phyloP scores from a whole-genome alignment of 2,329 filamentous ascomycete genomes.

The Leptographium wingfieldii region DNA sequence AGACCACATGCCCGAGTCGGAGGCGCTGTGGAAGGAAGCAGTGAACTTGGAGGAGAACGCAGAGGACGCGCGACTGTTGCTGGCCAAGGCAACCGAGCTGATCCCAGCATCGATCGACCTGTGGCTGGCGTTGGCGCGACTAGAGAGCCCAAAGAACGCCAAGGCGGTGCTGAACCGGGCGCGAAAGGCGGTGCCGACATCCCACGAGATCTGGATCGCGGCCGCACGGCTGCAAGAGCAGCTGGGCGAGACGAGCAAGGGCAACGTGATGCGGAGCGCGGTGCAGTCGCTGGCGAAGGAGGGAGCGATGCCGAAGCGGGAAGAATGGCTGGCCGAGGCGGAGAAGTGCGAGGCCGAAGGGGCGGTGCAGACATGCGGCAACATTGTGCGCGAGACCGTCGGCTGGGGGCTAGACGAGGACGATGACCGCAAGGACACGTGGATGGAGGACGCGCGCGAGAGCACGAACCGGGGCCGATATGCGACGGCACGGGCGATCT shows the following conservation, averaged over 20 bases:
- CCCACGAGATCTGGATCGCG: slow-evolving; percentile 93
- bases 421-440: slow-evolving; percentile 89
- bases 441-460: slow-evolving; percentile 82
- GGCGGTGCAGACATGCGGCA: slow-evolving; percentile 70
- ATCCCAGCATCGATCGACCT: slow-evolving; percentile 89
- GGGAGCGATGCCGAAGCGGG: slow-evolving; percentile 90
- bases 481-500: slow-evolving; percentile 86
- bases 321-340: slow-evolving; percentile 92
- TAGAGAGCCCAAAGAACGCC: slow-evolving; percentile 83
- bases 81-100: slow-evolving; percentile 91
- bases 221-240: slow-evolving; percentile 86
- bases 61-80: slow-evolving; percentile 72
- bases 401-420: slow-evolving; percentile 92
- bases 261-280: slow-evolving; percentile 90
- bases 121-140: slow-evolving; percentile 83
- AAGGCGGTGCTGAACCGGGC: slow-evolving; percentile 93
- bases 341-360: slow-evolving; percentile 92
- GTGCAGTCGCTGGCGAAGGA: slow-evolving; percentile 80
- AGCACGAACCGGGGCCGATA: slow-evolving; percentile 73
- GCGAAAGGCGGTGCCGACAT: slow-evolving; percentile 84
- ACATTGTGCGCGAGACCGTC: slow-evolving; percentile 84
- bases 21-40: slow-evolving; percentile 94
- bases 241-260: slow-evolving; percentile 49
- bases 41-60: slow-evolving; percentile 91
- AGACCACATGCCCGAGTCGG: slow-evolving; percentile 86